A percentile compares a stretch with the other conserved stretches of the same genome.
Evolutionary conservation across 495 filamentous ascomycete species (phyloP).

Genomic region (Achaetomiella virescens): DNA sequence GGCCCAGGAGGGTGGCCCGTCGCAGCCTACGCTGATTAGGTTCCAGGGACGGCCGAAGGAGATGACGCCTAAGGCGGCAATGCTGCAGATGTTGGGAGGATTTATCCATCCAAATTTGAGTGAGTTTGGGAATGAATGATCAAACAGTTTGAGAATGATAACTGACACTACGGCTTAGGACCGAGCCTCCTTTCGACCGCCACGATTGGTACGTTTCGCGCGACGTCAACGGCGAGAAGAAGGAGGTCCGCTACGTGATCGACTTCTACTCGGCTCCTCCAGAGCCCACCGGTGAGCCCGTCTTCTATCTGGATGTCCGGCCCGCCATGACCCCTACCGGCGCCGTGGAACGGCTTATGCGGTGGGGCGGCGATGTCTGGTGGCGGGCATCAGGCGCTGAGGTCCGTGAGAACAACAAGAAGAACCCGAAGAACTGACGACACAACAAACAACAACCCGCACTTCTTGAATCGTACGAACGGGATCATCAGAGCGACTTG

Average conservation of each 20-base stretch:
- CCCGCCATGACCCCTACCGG: constrained; percentile 84
- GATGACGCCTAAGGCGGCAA: constrained; percentile 79
- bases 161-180: constrained; percentile 34
- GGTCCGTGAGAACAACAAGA: constrained; percentile 36
- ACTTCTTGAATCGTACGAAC: too few species aligned
- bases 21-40: constrained; percentile 63
- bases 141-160: neutral
- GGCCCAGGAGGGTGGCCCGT: constrained; percentile 29
- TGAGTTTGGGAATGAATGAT: constrained; percentile 33
- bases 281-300: constrained; percentile 84
- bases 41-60: constrained; percentile 88
- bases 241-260: constrained; percentile 91
- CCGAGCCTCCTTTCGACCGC: constrained; percentile 88
- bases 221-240: constrained; percentile 48
- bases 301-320: constrained; percentile 96
- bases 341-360: constrained; percentile 73
- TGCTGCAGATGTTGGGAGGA: constrained; percentile 67
- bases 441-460: too few species aligned
- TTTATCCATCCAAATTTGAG: constrained; percentile 75
- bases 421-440: constrained; percentile 1
- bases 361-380: constrained; percentile 95
- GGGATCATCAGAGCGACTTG: neutral
- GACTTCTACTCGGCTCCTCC: constrained; percentile 91
- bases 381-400: constrained; percentile 76
- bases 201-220: constrained; percentile 94